Evolutionary conservation across 352 stramenopile genomes (phyloP), one percentile per base, ranked within the genome.

Genomic region (Phytophthora litchii): DNA sequence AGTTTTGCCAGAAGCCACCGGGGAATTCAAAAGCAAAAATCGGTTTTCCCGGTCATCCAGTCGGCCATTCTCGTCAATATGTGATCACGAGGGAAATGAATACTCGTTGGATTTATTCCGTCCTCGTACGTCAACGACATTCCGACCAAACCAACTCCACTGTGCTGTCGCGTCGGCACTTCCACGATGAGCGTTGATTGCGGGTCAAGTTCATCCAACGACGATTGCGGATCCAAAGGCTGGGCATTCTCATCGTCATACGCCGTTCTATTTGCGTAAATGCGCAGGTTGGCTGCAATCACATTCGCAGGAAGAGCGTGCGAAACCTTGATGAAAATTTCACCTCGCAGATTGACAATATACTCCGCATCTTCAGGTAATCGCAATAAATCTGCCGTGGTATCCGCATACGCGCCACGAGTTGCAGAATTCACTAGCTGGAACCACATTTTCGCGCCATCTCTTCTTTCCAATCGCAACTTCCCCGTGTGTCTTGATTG

Each of bases 21-120:
- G 46, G 17, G 20, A 54, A 54, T 54, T 32, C 44, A 54, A 54
- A 43, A 54, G 46, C 32, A 54, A 44, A 8, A 54, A 54, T 8
- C 34, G 46, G 35, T 54, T 54, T 54, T 32, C 14, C 46, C 32
- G 11, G 29, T 34, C 16, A 54, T 44, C 31, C 31, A 54, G 34
- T 54, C 34, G 46, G 9, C 31, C 46, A 54, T 54, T 54, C 11
- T 54, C 19, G 1, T 44, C 17, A 54, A 44, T 44, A 54, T 54
- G 19, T 6, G 31, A 19, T 54, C 46, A 35, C 17, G 32, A 43
- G 3, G 17, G 32, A 52, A 52, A 31, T 52, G 44, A 25, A 52
- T 41, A 52, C n/a, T 52, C 44, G 25, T 31, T 31, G 25, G 4
- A 38, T 50, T 36, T 1, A 50, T 50, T 38, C 41, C 41, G 12